Conservation (phyloP, 169 alveolate genomes). For the Cytauxzoon felis region DNA sequence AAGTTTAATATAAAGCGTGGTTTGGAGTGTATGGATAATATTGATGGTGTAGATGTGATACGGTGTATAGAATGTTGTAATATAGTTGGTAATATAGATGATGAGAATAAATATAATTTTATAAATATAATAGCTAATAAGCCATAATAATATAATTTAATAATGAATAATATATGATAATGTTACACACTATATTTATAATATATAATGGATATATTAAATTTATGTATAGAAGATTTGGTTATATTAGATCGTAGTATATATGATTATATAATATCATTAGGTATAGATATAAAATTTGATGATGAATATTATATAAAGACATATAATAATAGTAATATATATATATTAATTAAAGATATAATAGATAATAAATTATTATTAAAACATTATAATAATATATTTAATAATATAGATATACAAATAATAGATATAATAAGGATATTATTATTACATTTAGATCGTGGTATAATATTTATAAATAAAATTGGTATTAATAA, state of each 20-base stretch:
- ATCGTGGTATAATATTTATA: slow-evolving; percentile 40
- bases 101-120: slow-evolving; percentile 12
- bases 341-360: too few relatives aligned
- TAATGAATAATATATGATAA: not conserved
- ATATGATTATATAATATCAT: slow-evolving; percentile 38
- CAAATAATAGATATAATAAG: slow-evolving; percentile 15
- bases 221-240: slow-evolving; percentile 11
- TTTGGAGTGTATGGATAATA: not conserved
- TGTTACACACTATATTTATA: not conserved
- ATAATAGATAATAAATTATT: slow-evolving; percentile 3
- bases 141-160: slow-evolving; percentile 4
- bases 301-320: not conserved
- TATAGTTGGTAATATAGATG: slow-evolving; percentile 28
- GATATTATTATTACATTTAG: slow-evolving; percentile 31
- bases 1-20: not conserved
- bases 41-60: not conserved
- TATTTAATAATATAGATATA: slow-evolving; percentile 20
- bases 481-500: slow-evolving; percentile 4
- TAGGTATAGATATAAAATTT: slow-evolving; percentile 26
- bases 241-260: slow-evolving; percentile 46
- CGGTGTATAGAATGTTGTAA: slow-evolving; percentile 49
- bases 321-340: not conserved
- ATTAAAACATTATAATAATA: slow-evolving; percentile 9
- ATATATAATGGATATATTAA: not conserved
- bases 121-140: slow-evolving; percentile 45